Conservation (phyloP, 352 stramenopile genomes). For the Phytophthora citricola region DNA sequence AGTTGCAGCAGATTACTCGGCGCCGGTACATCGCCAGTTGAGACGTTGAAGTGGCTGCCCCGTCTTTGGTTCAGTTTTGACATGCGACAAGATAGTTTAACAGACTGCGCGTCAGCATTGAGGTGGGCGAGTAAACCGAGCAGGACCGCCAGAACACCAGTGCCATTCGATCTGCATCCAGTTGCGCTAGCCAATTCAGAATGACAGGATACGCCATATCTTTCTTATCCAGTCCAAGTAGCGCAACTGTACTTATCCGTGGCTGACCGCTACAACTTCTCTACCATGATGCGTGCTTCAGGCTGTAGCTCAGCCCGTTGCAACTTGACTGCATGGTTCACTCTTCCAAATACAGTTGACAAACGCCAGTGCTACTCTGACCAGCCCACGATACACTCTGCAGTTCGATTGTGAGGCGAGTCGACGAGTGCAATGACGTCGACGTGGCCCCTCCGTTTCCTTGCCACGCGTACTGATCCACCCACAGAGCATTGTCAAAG, state of each 20-base stretch:
- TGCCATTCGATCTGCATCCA: neutral
- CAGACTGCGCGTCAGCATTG: neutral
- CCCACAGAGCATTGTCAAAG: slow-evolving; percentile 30
- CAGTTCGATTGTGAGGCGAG: slow-evolving; percentile 37
- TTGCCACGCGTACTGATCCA: slow-evolving; percentile 25
- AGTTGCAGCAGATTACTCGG: slow-evolving; percentile 16
- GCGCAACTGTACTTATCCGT: slow-evolving; percentile 7
- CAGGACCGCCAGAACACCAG: neutral
- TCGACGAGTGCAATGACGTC: slow-evolving; percentile 18
- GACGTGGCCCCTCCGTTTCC: slow-evolving; percentile 18
- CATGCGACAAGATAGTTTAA: slow-evolving; percentile 18
- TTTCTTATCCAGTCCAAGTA: slow-evolving; percentile 5
- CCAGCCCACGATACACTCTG: slow-evolving; percentile 40
- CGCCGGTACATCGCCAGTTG: neutral
- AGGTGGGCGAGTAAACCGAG: neutral
- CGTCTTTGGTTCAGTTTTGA: slow-evolving; percentile 22
- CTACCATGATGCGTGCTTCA: neutral
- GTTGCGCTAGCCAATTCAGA: no score
- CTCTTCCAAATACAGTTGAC: slow-evolving; percentile 31
- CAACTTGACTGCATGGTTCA: neutral
- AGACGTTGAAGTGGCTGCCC: slow-evolving; percentile 20
- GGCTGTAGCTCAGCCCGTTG: neutral
- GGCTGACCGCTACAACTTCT: slow-evolving; percentile 7
- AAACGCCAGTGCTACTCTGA: slow-evolving; percentile 24
- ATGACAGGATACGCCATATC: slow-evolving; percentile 1